Evolutionary conservation across 129 eudicot species (phyloP).

Genomic region (Flaveria sonorensis): DNA sequence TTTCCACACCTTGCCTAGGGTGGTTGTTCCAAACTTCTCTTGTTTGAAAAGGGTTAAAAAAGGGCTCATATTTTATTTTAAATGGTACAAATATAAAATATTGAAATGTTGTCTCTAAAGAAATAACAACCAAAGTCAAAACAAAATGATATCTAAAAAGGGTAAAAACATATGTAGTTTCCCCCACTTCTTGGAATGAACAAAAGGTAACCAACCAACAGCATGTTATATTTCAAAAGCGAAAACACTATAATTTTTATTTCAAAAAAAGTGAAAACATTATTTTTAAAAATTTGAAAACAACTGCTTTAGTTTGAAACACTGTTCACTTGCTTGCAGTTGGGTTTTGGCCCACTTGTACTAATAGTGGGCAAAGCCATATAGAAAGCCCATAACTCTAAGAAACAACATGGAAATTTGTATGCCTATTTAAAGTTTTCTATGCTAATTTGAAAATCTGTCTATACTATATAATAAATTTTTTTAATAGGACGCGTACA

Average conservation of each 20-base stretch:
- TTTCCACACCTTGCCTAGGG: not conserved
- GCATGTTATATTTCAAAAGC: constrained; percentile 3
- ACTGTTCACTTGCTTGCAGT: not conserved
- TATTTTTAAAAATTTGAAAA: not conserved
- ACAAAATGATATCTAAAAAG: constrained; percentile 27
- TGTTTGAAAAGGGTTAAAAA: not conserved
- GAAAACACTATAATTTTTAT: not conserved
- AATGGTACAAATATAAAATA: not conserved
- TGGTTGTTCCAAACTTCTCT: constrained; percentile 7
- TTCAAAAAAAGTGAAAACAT: not conserved
- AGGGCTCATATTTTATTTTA: not conserved
- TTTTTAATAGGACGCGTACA: no score
- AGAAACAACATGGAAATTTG: not conserved
- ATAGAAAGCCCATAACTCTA: not conserved
- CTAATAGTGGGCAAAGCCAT: not conserved
- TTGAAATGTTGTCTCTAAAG: not conserved
- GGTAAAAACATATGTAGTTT: constrained; percentile 34
- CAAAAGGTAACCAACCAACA: constrained; percentile 17
- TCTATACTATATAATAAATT: no score
- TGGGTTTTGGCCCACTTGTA: not conserved
- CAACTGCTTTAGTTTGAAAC: not conserved
- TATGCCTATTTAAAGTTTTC: not conserved
- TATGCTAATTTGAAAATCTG: no score
- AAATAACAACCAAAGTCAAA: constrained; percentile 10
- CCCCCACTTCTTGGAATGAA: constrained; percentile 36